Percentiles rank a stretch among this genome's conserved stretches.
Evolutionary conservation across 2,329 filamentous ascomycete species (phyloP).

Genomic region (Colletotrichum chrysophilum): DNA sequence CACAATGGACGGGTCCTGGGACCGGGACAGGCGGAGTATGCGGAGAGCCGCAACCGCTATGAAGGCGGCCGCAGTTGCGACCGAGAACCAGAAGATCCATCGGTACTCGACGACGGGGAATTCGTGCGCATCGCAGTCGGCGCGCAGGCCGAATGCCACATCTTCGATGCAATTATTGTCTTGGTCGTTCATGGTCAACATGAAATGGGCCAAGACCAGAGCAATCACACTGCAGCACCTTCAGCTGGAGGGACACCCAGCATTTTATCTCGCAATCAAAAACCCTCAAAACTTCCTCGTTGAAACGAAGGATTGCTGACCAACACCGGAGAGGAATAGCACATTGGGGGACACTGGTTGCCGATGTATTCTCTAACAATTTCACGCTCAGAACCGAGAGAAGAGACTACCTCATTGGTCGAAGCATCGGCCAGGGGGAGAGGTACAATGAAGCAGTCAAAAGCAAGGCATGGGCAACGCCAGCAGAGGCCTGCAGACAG

Average conservation of each 20-base stretch:
- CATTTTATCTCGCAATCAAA: neutral
- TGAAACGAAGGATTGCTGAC: neutral
- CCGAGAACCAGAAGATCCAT: neutral
- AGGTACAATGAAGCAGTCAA: neutral
- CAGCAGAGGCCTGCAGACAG: neutral
- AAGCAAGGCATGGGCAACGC: neutral
- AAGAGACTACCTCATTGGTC: neutral
- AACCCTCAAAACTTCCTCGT: neutral
- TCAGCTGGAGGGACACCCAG: accelerated
- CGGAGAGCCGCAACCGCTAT: neutral
- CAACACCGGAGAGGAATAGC: no score
- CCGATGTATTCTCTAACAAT: neutral
- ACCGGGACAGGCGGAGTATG: neutral
- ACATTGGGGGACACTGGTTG: neutral
- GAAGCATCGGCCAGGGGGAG: neutral
- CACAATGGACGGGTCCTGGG: neutral
- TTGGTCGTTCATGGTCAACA: neutral
- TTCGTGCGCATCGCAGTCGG: neutral
- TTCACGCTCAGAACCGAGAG: neutral
- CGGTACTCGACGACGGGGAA: neutral
- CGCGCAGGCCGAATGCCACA: neutral
- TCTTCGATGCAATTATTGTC: neutral
- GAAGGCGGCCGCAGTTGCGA: neutral
- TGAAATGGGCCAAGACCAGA: neutral
- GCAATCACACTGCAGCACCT: accelerated